Conservation (phyloP, 2,329 filamentous ascomycete species). For the Penicillium paneum region DNA sequence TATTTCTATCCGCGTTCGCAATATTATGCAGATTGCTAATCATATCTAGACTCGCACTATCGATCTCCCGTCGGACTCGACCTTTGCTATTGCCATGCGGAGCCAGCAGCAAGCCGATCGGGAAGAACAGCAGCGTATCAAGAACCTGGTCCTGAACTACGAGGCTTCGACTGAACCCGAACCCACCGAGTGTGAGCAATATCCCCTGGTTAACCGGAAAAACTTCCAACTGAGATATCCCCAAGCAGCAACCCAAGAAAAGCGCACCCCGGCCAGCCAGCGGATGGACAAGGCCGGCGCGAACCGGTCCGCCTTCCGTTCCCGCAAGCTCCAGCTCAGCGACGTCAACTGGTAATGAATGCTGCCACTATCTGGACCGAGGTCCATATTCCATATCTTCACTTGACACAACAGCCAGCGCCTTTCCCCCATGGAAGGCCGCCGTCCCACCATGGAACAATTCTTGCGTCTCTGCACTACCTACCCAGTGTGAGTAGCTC, state of each 20-base stretch:
- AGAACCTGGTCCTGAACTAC: constrained; percentile 94
- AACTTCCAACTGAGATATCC: constrained; percentile 19
- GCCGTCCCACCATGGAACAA: neutral
- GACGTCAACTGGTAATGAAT: constrained; percentile 90
- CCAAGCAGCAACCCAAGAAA: constrained; percentile 36
- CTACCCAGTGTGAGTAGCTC: neutral
- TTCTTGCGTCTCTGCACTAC: neutral
- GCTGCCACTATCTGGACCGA: neutral
- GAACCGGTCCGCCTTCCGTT: constrained; percentile 73
- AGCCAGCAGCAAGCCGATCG: constrained; percentile 91
- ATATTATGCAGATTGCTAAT: constrained; percentile 11
- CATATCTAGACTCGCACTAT: constrained; percentile 74
- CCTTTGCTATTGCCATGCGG: constrained; percentile 93
- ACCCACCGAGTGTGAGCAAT: constrained; percentile 68
- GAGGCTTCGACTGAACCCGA: constrained; percentile 81
- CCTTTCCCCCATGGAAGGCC: neutral
- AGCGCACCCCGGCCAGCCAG: constrained; percentile 44
- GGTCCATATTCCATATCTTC: constrained; percentile 1
- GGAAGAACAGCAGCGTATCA: constrained; percentile 97
- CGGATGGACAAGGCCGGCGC: constrained; percentile 55
- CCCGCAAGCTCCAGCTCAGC: constrained; percentile 87
- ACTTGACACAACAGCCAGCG: constrained; percentile 3
- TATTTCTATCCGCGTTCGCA: neutral
- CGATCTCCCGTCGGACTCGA: constrained; percentile 80
- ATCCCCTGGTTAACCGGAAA: constrained; percentile 31